Percentiles rank a stretch among this genome's conserved stretches.
Conservation (phyloP, 2,329 filamentous ascomycete species). For the Monosporascus sp. region DNA sequence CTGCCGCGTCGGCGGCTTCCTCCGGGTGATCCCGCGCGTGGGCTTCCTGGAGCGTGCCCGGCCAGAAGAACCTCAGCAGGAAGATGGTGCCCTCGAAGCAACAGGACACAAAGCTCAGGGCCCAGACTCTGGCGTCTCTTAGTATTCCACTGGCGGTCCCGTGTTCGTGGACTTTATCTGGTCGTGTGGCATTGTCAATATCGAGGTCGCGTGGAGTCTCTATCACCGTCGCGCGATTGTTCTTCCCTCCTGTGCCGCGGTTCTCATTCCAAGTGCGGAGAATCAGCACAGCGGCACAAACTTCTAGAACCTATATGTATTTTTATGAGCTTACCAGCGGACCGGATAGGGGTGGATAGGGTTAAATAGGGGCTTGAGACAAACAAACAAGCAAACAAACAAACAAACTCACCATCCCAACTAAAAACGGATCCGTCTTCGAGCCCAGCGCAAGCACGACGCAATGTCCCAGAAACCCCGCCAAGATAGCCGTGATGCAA, state of each 20-base stretch:
- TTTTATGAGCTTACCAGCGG: not conserved
- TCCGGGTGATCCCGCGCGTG: slow-evolving; percentile 10
- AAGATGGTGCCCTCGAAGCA: slow-evolving; percentile 30
- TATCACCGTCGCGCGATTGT: not conserved
- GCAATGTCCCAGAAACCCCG: slow-evolving; percentile 44
- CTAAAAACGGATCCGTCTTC: slow-evolving; percentile 44
- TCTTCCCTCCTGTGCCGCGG: slow-evolving; percentile 3
- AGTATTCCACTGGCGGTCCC: not conserved
- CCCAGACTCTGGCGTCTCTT: slow-evolving; percentile 22
- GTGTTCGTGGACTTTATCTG: not conserved
- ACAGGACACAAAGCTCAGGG: slow-evolving; percentile 26
- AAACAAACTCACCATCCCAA: slow-evolving; percentile 26
- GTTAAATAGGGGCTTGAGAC: not conserved
- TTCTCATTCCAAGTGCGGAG: slow-evolving; percentile 26
- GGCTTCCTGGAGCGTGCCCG: slow-evolving; percentile 24
- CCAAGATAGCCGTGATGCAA: slow-evolving; percentile 45
- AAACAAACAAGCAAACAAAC: not conserved
- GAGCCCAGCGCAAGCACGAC: slow-evolving; percentile 40
- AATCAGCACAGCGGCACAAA: slow-evolving; percentile 23
- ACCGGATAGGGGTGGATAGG: not conserved
- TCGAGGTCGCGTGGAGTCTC: not conserved
- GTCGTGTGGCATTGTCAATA: not conserved
- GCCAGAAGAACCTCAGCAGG: slow-evolving; percentile 29
- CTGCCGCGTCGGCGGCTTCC: slow-evolving; percentile 3
- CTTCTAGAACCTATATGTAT: slow-evolving; percentile 17